Percentiles rank a stretch among this genome's conserved stretches.
These are phyloP conservation scores for Myxozyma sirexii DNA, from an alignment of 805 yeast genomes.

Conservation along the genomic window DNA sequence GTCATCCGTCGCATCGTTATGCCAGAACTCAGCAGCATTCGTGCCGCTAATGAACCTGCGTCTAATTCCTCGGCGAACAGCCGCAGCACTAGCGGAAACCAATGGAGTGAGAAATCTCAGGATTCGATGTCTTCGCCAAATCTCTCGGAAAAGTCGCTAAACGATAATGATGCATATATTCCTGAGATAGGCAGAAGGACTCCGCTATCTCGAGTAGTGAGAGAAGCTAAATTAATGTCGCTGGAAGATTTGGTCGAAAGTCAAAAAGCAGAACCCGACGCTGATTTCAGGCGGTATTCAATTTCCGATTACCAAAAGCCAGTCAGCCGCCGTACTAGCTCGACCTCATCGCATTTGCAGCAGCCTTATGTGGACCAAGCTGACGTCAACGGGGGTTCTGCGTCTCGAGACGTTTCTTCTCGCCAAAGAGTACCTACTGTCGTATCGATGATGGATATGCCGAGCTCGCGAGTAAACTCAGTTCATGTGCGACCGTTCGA, in stretches of 20 bases:
- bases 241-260: neutral
- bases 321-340: neutral
- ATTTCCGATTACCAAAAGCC: neutral
- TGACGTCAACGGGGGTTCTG: neutral
- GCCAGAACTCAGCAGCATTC: neutral
- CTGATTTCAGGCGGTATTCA: neutral
- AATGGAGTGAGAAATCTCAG: neutral
- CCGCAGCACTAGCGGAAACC: neutral
- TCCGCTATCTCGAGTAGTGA: neutral
- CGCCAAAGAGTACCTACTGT: neutral
- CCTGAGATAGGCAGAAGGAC: neutral
- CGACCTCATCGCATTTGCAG: neutral
- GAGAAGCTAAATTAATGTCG: neutral
- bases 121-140: neutral
- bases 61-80: neutral
- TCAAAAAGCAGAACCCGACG: neutral
- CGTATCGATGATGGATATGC: neutral
- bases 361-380: neutral
- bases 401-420: neutral
- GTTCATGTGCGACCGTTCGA: neutral
- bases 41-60: neutral
- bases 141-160: neutral
- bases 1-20: conserved; percentile 13
- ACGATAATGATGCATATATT: neutral
- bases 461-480: neutral